Evolutionary conservation across 2,329 filamentous ascomycete genomes (phyloP).

Genomic region (Fusarium nanum): DNA sequence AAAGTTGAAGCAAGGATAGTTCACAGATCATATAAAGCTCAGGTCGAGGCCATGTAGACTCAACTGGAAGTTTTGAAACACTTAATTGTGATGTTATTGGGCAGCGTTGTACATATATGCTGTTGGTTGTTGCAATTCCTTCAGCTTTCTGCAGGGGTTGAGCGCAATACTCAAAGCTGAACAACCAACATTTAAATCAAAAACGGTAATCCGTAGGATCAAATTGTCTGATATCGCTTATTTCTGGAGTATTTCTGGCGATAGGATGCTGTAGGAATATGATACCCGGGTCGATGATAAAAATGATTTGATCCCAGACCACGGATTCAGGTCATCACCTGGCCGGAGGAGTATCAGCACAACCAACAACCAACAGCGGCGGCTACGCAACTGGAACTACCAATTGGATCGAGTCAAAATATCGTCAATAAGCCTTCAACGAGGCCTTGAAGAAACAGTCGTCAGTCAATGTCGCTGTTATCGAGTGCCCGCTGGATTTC

Average conservation of each 20-base stretch:
- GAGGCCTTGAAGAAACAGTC: neutral
- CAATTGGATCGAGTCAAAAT: neutral
- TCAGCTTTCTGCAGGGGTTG: slow-evolving; percentile 28
- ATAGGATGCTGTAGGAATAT: neutral
- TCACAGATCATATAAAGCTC: neutral
- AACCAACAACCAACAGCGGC: slow-evolving; percentile 16
- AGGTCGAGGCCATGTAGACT: neutral
- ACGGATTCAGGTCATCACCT: neutral
- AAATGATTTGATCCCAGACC: neutral
- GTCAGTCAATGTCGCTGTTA: neutral
- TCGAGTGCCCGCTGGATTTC: neutral
- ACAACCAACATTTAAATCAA: neutral
- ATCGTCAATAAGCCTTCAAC: neutral
- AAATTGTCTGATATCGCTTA: neutral
- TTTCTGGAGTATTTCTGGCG: neutral
- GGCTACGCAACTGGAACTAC: neutral
- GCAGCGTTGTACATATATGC: slow-evolving; percentile 52
- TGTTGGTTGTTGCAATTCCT: slow-evolving; percentile 40
- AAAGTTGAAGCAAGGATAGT: slow-evolving; percentile 7
- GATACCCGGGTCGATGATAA: neutral
- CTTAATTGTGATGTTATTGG: slow-evolving; percentile 30
- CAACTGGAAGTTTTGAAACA: slow-evolving; percentile 26
- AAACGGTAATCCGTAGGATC: neutral
- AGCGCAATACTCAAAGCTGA: neutral
- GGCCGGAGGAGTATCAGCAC: neutral